Evolutionary conservation across 257 asterid species (phyloP), one percentile per base, ranked within the genome.

Genomic region (Ehretia macrophylla): DNA sequence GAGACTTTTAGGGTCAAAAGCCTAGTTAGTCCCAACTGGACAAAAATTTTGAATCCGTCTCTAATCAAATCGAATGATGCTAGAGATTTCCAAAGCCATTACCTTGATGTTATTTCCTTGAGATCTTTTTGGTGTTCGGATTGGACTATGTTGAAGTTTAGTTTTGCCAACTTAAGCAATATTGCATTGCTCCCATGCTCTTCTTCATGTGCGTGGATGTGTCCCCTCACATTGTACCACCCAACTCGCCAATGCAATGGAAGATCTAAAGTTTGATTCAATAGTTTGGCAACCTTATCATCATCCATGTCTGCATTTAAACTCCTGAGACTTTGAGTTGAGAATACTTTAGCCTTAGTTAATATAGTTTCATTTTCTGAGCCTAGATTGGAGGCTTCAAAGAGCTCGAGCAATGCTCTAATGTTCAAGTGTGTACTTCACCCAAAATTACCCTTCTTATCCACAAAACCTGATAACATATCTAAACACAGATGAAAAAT

Each of bases 81-180:
- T n/a, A n/a, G n/a, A n/a, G n/a, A n/a, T n/a, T n/a, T n/a, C n/a
- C n/a, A n/a, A 27, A 27, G 35, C 13, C 11, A 9, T 23, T 59
- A 78, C 92, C 85, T 77, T 63, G 78, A 44, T 18, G 74, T 64
- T 14, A 77, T 64, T 12, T 79, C 80, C 70, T 77, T 78, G 8
- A 86, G 85, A 9, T 83, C 81, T 16, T 74, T 52, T 64, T 84
- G 94, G 57, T 79, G 90, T 37, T 70, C 69, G 57, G 66, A 67
- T 73, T 87, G 94, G 62, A 71, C 60, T 0, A 65, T 68, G 60
- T 87, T 87, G 48, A 79, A 87, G 68, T 88, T 83, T 49, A 82
- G 83, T 42, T 71, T 69, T 1, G 90, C 87, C 12, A 84, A 62
- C 14, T 75, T 23, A 6, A 70, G 65, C 69, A 86, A 21, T 8